Conservation (phyloP, 805 yeast genomes). For the Wickerhamiella shivajii region DNA sequence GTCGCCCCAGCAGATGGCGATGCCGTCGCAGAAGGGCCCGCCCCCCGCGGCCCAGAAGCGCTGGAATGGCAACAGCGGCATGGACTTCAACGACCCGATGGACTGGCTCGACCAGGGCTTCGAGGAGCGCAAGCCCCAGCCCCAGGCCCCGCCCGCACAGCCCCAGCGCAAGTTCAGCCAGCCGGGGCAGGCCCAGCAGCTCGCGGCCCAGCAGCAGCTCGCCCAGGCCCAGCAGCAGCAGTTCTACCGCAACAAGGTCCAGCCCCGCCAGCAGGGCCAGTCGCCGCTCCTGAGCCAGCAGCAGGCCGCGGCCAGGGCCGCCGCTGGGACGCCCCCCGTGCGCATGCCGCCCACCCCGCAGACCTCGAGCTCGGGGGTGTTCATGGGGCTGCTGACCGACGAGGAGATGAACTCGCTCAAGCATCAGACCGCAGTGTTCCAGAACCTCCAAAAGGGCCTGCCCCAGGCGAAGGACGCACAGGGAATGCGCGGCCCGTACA, state of each 20-base stretch:
- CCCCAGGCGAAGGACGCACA: too few relatives aligned
- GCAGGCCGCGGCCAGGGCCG: neutral
- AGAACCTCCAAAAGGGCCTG: slow-evolving; percentile 4
- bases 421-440: slow-evolving; percentile 4
- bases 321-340: slow-evolving; percentile 1
- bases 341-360: slow-evolving; percentile 6
- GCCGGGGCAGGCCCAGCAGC: slow-evolving; percentile 1
- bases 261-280: neutral
- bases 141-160: neutral
- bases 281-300: slow-evolving; percentile 2
- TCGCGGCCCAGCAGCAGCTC: slow-evolving; percentile 4
- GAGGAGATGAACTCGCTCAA: slow-evolving; percentile 5
- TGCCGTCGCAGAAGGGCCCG: too few relatives aligned
- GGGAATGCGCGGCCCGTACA: neutral
- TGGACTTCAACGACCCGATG: too few relatives aligned
- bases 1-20: neutral
- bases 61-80: neutral
- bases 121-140: too few relatives aligned
- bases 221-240: slow-evolving; percentile 2
- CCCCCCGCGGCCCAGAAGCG: neutral
- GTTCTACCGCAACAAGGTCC: neutral
- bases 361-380: neutral
- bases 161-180: neutral
- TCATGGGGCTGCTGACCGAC: slow-evolving; percentile 3
- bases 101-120: too few relatives aligned